Evolutionary conservation across 768 basidiomycete species (phyloP), one percentile per base, ranked within the genome.

Genomic region (Mycena vitilis): DNA sequence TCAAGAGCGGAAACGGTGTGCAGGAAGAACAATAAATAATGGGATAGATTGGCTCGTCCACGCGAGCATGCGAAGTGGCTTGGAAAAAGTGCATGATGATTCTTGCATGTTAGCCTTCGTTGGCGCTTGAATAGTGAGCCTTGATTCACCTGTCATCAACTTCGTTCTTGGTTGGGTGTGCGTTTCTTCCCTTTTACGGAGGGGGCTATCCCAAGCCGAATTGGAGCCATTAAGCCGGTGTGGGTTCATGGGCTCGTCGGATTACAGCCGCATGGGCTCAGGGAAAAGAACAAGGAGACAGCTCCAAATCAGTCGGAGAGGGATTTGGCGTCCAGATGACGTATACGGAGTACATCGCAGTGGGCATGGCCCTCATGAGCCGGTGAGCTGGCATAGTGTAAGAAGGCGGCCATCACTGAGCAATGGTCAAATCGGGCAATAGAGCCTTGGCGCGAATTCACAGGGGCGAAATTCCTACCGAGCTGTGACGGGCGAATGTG

Each of bases 11-110:
- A 30, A 30, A 30, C 3, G 30, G 30, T 30, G 30, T 30, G 30
- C 2, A 30, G 30, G 30, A 30, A 30, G 30, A 30, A 30, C 30
- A 5, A 30, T 30, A 30, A 30, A 30, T 30, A n/a, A n/a, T n/a
- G n/a, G n/a, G n/a, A n/a, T n/a, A 30, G 52, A 54, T 54, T 54
- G 15, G 52, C n/a, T 54, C 52, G 30, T 54, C 52, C 52, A 36
- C 52, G 34, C 34, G 52, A 54, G 52, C 34, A 54, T 54, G 52
- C 36, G 52, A 54, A 54, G 52, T 54, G 52, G 36, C 16, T 54
- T 54, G 13, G 52, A 16, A 54, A 54, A 54, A 16, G 36, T 54
- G 52, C 52, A 54, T 16, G 36, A 16, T 54, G 15, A 54, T n/a
- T 22, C 12, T 8, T 42, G n/a, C n/a, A 42, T 34, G 36, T 54